Percentiles rank a stretch among this genome's conserved stretches.
phyloP scores from a whole-genome alignment of 2,329 filamentous ascomycete species.

The Diplodia sapinea region DNA sequence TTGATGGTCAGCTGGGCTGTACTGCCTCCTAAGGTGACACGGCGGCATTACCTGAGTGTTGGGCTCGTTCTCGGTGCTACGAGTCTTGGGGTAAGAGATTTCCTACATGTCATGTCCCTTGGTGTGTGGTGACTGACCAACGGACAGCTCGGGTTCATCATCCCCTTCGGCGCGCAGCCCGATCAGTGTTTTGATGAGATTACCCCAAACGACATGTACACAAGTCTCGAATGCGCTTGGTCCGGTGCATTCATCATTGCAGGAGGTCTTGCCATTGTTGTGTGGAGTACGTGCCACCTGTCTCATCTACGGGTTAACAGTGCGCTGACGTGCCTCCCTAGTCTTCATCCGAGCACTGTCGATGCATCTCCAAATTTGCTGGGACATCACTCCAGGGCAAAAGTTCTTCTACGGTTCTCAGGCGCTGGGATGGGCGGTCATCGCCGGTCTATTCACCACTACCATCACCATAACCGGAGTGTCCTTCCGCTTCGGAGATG shows the following conservation, averaged over 20 bases:
- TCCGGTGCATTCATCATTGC: constrained; percentile 86
- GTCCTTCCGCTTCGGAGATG: constrained; percentile 88
- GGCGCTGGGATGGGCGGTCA: constrained; percentile 81
- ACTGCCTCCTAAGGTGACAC: constrained; percentile 85
- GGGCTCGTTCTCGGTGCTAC: constrained; percentile 78
- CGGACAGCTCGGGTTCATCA: constrained; percentile 84
- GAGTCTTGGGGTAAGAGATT: constrained; percentile 73
- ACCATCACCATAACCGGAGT: constrained; percentile 87
- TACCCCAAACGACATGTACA: constrained; percentile 91
- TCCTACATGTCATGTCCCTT: background rate
- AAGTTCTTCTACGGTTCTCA: constrained; percentile 90
- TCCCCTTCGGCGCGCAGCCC: constrained; percentile 79
- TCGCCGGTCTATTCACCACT: constrained; percentile 73
- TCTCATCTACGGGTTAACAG: background rate
- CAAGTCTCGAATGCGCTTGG: constrained; percentile 79
- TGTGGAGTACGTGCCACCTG: constrained; percentile 68
- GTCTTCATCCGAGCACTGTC: constrained; percentile 87
- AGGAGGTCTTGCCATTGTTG: constrained; percentile 80
- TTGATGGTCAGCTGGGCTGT: constrained; percentile 79
- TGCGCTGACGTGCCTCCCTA: constrained; percentile 33
- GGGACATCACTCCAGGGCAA: constrained; percentile 87
- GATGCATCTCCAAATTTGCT: constrained; percentile 96
- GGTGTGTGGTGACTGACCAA: constrained; percentile 30
- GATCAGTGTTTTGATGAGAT: constrained; percentile 87
- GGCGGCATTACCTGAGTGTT: constrained; percentile 90